Percentiles rank a stretch among this genome's conserved stretches.
phyloP scores from a whole-genome alignment of 768 basidiomycete genomes.

The Pulveroboletus sp. region DNA sequence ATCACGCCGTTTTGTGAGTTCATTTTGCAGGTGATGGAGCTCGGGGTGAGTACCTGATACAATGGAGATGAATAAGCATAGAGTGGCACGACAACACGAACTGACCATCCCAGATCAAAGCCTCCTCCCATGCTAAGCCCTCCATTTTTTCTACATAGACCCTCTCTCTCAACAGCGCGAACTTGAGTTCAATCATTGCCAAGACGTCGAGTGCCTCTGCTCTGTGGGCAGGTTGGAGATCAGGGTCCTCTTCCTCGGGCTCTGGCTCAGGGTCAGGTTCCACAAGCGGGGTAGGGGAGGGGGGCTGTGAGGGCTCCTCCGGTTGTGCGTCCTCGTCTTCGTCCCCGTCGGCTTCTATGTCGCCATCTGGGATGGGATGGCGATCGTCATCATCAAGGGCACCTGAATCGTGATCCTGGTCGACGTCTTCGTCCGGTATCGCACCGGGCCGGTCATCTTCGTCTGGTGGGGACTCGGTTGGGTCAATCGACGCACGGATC shows the following conservation, averaged over 20 bases:
- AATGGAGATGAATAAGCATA: constrained; percentile 1
- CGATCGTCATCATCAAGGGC: constrained; percentile 21
- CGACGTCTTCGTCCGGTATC: constrained; percentile 29
- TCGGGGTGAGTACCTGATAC: constrained; percentile 80
- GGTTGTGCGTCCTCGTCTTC: constrained; percentile 33
- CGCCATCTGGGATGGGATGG: constrained; percentile 14
- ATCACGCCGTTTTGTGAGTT: constrained; percentile 73
- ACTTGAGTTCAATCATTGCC: constrained; percentile 88
- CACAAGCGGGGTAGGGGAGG: constrained; percentile 20
- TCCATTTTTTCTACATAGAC: constrained; percentile 96
- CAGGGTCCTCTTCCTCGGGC: constrained; percentile 48
- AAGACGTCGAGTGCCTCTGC: constrained; percentile 86
- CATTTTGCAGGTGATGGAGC: constrained; percentile 72
- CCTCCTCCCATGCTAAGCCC: constrained; percentile 82
- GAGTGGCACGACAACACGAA: constrained; percentile 1
- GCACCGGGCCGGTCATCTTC: constrained; percentile 9
- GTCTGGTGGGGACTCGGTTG: constrained; percentile 17
- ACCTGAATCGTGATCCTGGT: constrained; percentile 16
- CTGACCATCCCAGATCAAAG: constrained; percentile 71
- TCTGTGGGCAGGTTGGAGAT: constrained; percentile 76
- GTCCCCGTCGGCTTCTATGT: constrained; percentile 25
- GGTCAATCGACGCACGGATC: constrained; percentile 16
- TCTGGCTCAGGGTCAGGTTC: constrained; percentile 28
- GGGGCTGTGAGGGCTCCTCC: constrained; percentile 22
- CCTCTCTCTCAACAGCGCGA: constrained; percentile 78